These are phyloP conservation scores for Talaromyces sp. DNA, from an alignment of 2,329 filamentous ascomycete species.

Conservation along the genomic window DNA sequence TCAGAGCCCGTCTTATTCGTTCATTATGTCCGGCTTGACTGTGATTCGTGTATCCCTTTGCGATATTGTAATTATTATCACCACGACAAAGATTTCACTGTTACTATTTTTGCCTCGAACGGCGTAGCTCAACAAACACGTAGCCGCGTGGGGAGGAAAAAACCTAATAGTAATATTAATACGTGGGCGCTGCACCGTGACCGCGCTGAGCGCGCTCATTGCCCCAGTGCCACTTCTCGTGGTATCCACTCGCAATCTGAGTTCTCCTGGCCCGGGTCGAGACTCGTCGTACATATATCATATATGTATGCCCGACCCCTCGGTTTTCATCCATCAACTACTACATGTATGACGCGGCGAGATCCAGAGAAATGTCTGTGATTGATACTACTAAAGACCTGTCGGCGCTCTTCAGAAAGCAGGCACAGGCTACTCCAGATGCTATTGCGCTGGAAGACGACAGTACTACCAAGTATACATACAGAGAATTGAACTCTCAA, in stretches of 20 bases:
- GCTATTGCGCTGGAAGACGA: conserved; percentile 67
- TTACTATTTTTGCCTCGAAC: neutral
- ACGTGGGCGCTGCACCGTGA: neutral
- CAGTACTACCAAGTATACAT: conserved; percentile 56
- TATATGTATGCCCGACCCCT: neutral
- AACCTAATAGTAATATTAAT: neutral
- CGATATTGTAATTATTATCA: neutral
- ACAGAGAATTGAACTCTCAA: conserved; percentile 65
- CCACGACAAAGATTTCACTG: neutral
- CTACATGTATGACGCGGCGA: neutral
- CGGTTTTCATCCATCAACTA: neutral
- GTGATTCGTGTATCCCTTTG: neutral
- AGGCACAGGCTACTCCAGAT: conserved; percentile 65
- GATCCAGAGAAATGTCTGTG: conserved; percentile 50
- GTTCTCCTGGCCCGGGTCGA: neutral
- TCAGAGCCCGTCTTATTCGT: neutral
- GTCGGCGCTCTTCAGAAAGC: conserved; percentile 64
- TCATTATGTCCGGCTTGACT: no score
- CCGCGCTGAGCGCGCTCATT: neutral
- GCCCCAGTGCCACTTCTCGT: neutral
- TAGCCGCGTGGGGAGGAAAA: neutral
- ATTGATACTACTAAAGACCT: conserved; percentile 70
- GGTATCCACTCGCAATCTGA: neutral
- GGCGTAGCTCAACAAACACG: neutral
- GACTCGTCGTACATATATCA: neutral